phyloP scores from a whole-genome alignment of 2,329 filamentous ascomycete genomes.

The Alternaria tenuissima region DNA sequence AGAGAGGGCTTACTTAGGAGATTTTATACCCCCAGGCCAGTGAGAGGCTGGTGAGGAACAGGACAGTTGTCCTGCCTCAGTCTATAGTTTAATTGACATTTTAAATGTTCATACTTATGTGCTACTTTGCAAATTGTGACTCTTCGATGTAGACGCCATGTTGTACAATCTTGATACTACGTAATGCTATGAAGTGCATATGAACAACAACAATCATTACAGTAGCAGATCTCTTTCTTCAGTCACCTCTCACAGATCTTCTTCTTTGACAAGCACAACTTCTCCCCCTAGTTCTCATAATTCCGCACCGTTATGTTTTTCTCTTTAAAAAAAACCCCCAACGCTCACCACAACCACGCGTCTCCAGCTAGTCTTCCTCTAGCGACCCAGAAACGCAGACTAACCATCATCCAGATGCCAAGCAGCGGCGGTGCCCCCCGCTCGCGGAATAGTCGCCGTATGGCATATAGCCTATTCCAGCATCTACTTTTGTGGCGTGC shows the following conservation, averaged over 20 bases:
- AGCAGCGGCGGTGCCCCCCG: neutral
- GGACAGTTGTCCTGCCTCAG: neutral
- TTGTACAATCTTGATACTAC: too few species aligned
- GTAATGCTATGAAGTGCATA: too few species aligned
- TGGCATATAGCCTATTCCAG: neutral
- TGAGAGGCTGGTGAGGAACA: neutral
- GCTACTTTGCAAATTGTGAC: neutral
- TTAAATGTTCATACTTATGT: neutral
- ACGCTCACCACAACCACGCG: too few species aligned
- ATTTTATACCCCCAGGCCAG: neutral
- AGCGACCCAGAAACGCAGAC: neutral
- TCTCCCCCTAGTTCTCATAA: too few species aligned
- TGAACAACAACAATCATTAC: too few species aligned
- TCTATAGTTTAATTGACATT: neutral
- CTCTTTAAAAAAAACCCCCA: too few species aligned
- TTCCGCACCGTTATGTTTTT: too few species aligned
- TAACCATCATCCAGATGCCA: neutral
- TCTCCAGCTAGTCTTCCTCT: neutral
- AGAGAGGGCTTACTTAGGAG: conserved; percentile 12
- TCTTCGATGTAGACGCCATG: too few species aligned
- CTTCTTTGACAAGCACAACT: neutral
- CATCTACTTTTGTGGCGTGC: neutral
- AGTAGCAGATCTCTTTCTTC: too few species aligned
- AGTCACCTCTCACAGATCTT: too few species aligned
- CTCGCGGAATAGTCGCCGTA: neutral